Base-by-base conservation (phyloP, 1,139 yeast species). In the Yamadazyma siamensis region DNA sequence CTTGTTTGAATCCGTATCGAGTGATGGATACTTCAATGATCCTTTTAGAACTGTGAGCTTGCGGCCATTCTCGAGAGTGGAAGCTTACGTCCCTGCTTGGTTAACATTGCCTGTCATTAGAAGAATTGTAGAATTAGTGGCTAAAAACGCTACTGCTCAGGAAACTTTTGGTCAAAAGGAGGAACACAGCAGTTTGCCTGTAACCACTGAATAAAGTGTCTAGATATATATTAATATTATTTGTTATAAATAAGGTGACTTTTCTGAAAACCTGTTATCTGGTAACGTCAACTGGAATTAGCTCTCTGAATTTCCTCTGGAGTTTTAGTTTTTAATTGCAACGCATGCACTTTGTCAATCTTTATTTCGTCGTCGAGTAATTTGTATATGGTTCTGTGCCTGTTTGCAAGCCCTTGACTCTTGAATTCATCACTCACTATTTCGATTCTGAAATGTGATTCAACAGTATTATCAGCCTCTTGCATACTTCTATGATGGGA, bases 31-130 rank as follows among this genome's bases (percentile, higher is more conserved):
- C 47, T 82, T 83, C 52, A 80, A 80, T 37, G 94, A 83, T 62
- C 94, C 94, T 41, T 91, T 89, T 58, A 87, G 94, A 65, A 74
- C 80, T 39, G 83, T 87, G 34, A 84, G 77, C 38, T 81, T 94
- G 28, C 76, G 98, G 49, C 89, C 87, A 33, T 80, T 91, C 58
- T 78, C 86, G 35, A 76, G 88, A 52, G 89, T 94, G 30, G 97
- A 91, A 61, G 95, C 96, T 2, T 91, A 89, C 52, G 94, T 94
- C 39, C 99, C 99, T 24, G 94, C 95, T 2, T 85, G 94, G 87
- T 68, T 89, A 60, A 86, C 83, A 44, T 77, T 88, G 43, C 97
- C 97, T 26, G 81, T 77, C 23, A 80, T 94, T 28, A 83, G 94
- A 65, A 74, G 94, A 56, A 79, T 91, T 32, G 87, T 89, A 25